These are phyloP conservation scores for Musa acuminata DNA, from an alignment of 176 grass and related monocot genomes.

Conservation along the genomic window DNA sequence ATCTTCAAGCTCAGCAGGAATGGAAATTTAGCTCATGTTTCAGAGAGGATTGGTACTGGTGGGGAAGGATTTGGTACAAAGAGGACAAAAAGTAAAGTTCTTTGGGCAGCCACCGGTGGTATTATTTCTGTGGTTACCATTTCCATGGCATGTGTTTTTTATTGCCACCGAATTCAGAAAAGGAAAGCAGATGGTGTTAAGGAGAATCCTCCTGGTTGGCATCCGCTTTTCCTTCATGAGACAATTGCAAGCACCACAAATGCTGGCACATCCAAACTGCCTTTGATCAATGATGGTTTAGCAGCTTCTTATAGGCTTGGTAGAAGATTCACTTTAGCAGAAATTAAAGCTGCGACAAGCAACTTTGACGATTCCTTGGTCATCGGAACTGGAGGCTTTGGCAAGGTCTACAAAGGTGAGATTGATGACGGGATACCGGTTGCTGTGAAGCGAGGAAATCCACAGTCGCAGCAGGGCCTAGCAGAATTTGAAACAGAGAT, in stretches of 20 bases:
- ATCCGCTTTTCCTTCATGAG: constrained; percentile 76
- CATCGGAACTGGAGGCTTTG: constrained; percentile 83
- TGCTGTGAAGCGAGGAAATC: constrained; percentile 75
- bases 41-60: constrained; percentile 43
- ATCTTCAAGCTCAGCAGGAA: constrained; percentile 94
- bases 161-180: constrained; percentile 49
- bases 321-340: constrained; percentile 54
- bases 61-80: constrained; percentile 22
- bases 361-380: constrained; percentile 81
- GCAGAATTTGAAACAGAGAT: constrained; percentile 97
- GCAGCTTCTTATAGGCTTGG: constrained; percentile 49
- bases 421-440: constrained; percentile 53
- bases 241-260: constrained; percentile 80
- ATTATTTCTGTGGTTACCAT: constrained; percentile 38
- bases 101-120: constrained; percentile 52
- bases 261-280: constrained; percentile 36
- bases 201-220: constrained; percentile 68
- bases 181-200: constrained; percentile 45
- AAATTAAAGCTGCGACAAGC: constrained; percentile 67
- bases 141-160: constrained; percentile 34
- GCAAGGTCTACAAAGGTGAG: constrained; percentile 84
- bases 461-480: constrained; percentile 62
- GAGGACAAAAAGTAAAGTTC: constrained; percentile 23
- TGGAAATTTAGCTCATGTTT: constrained; percentile 47
- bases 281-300: constrained; percentile 33